These are phyloP conservation scores for Sporothrix luriei DNA, from an alignment of 2,329 filamentous ascomycete species.

Conservation along the genomic window DNA sequence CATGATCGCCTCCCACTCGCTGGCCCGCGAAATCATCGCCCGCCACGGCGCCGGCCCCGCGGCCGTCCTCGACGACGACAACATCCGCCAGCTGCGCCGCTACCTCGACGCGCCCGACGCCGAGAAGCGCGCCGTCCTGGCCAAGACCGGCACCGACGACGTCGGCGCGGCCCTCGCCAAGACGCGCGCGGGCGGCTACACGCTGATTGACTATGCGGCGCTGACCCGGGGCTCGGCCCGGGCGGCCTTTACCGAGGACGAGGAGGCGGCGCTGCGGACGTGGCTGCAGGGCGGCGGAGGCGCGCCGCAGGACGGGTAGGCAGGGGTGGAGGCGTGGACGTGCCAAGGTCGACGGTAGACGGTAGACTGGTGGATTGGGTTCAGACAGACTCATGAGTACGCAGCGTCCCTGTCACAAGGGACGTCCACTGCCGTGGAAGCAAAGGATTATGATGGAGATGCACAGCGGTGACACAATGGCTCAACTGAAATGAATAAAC, in stretches of 20 bases:
- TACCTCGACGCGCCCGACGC: constrained; percentile 8
- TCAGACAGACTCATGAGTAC: too few species aligned
- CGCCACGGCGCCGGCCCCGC: constrained; percentile 33
- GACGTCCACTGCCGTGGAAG: too few species aligned
- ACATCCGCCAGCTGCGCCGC: constrained; percentile 20
- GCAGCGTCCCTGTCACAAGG: too few species aligned
- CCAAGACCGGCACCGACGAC: background rate
- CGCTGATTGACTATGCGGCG: constrained; percentile 22
- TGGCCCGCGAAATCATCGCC: constrained; percentile 35
- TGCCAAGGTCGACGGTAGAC: too few species aligned
- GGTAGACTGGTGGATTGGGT: too few species aligned
- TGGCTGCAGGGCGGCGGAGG: constrained; percentile 32
- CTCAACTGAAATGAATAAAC: too few species aligned
- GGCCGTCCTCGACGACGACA: constrained; percentile 28
- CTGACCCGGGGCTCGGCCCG: constrained; percentile 4
- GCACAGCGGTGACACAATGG: too few species aligned
- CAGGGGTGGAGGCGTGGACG: too few species aligned
- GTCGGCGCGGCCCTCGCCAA: background rate
- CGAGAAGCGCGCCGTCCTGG: background rate
- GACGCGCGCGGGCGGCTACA: background rate
- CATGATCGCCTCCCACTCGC: constrained; percentile 34
- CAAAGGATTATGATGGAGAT: too few species aligned
- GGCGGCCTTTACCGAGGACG: constrained; percentile 29
- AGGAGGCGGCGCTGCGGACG: constrained; percentile 30
- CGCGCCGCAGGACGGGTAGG: background rate